Base-by-base conservation (phyloP, 257 asterid species). In the Ajuga chamaepitys region DNA sequence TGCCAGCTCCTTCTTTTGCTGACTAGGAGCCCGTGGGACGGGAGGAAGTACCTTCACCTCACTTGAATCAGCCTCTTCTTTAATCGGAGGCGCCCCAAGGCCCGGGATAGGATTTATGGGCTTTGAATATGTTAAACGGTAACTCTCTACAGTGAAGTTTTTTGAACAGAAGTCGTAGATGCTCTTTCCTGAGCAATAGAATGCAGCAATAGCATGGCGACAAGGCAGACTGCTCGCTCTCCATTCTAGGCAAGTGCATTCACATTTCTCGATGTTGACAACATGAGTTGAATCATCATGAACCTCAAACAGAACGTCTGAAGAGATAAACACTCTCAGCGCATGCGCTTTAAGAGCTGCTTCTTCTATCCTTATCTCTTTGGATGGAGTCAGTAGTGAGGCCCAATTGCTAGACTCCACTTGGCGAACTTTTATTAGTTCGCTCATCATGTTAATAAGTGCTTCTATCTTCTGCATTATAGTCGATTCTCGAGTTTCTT, bases 201-300 rank as follows among this genome's bases (percentile, higher is more conserved):
- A 73, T 48, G 86, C 96, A 21, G 96, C 96, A 62, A 86, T 67
- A 4, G 95, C 96, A 69, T 86, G 98, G 63, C 86, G 74, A 54
- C 98, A 91, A 28, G 96, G 98, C 17, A 88, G 28, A 30, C 85
- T 81, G 10, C 69, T 75, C n/a, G 44, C 74, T 63, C 75, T 83
- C 98, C 98, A 91, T 58, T 82, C 90, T 10, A 86, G 78, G 81
- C 98, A 91, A 51, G 95, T 86, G 81, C 98, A 91, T 34, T 86
- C 92, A 73, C 59, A 69, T 46, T 68, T 86, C 66, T 78, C 88
- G 64, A 85, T 76, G 74, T 91, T 70, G 55, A 91, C 96, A 0
- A 88, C 96, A 44, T 91, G 95, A 13, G 87, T 82, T 32, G 82
- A 83, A 44, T 83, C 94, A 63, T 91, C 98, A 38, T 91, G 98